A percentile compares a stretch with the other conserved stretches of the same genome.
phyloP scores from a whole-genome alignment of 2,329 filamentous ascomycete species.

The Diplodia sapinea region DNA sequence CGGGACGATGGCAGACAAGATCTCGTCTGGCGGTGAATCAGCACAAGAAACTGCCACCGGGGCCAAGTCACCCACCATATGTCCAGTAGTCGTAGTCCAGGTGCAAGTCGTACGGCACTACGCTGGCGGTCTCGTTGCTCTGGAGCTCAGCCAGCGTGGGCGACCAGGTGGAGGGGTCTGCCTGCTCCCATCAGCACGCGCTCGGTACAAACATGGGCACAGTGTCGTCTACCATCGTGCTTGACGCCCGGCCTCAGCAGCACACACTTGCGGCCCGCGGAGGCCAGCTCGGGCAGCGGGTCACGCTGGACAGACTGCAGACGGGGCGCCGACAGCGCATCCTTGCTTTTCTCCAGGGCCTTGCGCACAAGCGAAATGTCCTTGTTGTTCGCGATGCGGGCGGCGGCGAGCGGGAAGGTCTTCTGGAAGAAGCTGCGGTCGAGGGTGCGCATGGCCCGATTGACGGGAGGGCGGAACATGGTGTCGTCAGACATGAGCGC shows the following conservation, averaged over 20 bases:
- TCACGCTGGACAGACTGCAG: slow-evolving; percentile 54
- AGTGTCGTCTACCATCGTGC: slow-evolving; percentile 42
- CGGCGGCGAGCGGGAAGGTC: slow-evolving; percentile 76
- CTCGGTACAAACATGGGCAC: background rate
- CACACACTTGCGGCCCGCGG: slow-evolving; percentile 52
- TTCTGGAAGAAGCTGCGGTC: slow-evolving; percentile 84
- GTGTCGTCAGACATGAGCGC: slow-evolving; percentile 41
- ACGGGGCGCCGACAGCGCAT: slow-evolving; percentile 69
- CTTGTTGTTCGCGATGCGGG: slow-evolving; percentile 74
- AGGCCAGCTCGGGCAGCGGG: slow-evolving; percentile 50
- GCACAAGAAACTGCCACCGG: background rate
- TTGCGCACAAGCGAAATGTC: slow-evolving; percentile 76
- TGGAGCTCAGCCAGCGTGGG: slow-evolving; percentile 71
- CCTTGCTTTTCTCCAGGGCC: slow-evolving; percentile 67
- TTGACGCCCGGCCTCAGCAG: slow-evolving; percentile 53
- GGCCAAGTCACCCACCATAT: slow-evolving; percentile 63
- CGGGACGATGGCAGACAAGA: slow-evolving; percentile 81
- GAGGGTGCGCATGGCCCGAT: slow-evolving; percentile 78
- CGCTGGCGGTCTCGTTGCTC: slow-evolving; percentile 67
- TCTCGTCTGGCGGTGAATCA: slow-evolving; percentile 66
- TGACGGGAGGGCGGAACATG: slow-evolving; percentile 80
- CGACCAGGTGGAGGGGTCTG: slow-evolving; percentile 79
- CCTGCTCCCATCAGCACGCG: slow-evolving; percentile 44
- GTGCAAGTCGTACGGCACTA: slow-evolving; percentile 76
- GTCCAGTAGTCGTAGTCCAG: slow-evolving; percentile 87